Base-by-base conservation (phyloP, 2,329 filamentous ascomycete genomes). In the Pestalotiopsis sp. region DNA sequence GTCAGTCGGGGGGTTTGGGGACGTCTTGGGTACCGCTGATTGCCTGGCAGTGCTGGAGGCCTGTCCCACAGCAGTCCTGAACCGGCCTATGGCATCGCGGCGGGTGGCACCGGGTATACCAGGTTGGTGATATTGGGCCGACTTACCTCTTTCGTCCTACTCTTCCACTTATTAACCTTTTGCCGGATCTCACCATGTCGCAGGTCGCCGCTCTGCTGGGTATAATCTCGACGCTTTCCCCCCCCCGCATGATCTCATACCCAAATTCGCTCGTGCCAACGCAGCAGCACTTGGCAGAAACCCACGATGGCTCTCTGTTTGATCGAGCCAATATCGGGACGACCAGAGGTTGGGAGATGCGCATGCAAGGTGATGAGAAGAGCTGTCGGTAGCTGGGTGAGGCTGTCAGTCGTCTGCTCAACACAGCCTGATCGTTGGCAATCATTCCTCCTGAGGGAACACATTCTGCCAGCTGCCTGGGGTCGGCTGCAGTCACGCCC, bases 1-100 rank as follows among this genome's bases (percentile, higher is more conserved):
- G 64, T 66, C 64, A 66, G 64, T 59, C 26, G 38, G 39, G 39
- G n/a, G 52, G 30, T 44, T 9, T 14, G n/a, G 11, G n/a, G 17
- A 26, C 30, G 56, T 60, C 58, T 24, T 24, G 55, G 24, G n/a
- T 24, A 22, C 55, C 55, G 11, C 13, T 20, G 30, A 35, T 39
- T 20, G 24, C 24, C 58, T 20, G 24, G 24, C 24, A 26, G 24
- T 26, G 24, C 24, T 26, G 26, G 26, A 58, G 56, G 56, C 56
- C 56, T 30, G 56, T 22, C 56, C 20, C 17, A n/a, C 17, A 52
- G 44, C 44, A n/a, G 44, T 9, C 17, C 17, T 52, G 20, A 6
- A 52, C 44, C 17, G 20, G 44, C 44, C 44, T 52, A 52, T 52
- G 17, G 20, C 1, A 6, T 17, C 20, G 14, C 56, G 14, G 56